Conservation (phyloP, 2,329 filamentous ascomycete genomes). For the Dothidotthia symphoricarpi region DNA sequence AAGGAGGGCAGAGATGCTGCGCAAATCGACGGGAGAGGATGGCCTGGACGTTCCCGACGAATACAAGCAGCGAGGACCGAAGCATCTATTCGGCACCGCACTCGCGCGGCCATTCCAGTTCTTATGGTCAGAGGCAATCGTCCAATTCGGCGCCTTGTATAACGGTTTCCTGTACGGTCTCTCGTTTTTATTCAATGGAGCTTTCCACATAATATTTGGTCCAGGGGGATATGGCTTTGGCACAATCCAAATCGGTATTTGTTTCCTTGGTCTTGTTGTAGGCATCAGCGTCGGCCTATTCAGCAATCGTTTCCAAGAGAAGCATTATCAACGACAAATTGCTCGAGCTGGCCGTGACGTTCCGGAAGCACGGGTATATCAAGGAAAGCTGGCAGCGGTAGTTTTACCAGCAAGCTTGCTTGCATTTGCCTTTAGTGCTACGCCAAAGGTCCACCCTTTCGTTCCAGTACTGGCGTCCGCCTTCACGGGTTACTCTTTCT, state of each 20-base stretch:
- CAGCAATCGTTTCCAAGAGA: constrained; percentile 49
- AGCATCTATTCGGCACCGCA: constrained; percentile 44
- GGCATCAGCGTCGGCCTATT: constrained; percentile 47
- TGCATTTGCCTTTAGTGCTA: constrained; percentile 40
- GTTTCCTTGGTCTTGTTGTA: constrained; percentile 42
- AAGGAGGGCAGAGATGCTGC: constrained; percentile 33
- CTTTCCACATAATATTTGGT: constrained; percentile 52
- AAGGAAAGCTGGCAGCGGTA: constrained; percentile 44
- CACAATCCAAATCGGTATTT: constrained; percentile 43
- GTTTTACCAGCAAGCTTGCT: constrained; percentile 35
- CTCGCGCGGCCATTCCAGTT: constrained; percentile 51
- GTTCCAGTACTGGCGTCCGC: constrained; percentile 52
- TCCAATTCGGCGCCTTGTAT: constrained; percentile 50
- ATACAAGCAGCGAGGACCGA: constrained; percentile 40
- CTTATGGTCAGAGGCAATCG: constrained; percentile 49
- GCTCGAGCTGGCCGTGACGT: constrained; percentile 34
- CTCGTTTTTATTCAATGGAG: constrained; percentile 52
- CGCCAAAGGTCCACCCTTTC: constrained; percentile 34
- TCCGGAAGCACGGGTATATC: constrained; percentile 46
- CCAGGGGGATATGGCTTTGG: constrained; percentile 45
- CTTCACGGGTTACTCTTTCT: constrained; percentile 54
- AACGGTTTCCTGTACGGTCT: constrained; percentile 53
- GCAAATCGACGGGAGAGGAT: constrained; percentile 25
- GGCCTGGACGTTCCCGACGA: constrained; percentile 39
- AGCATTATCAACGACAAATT: constrained; percentile 43